Evolutionary conservation across 148 eudicot genomes (phyloP), one percentile per base, ranked within the genome.

Genomic region (Amaranthus hypochondriacus): DNA sequence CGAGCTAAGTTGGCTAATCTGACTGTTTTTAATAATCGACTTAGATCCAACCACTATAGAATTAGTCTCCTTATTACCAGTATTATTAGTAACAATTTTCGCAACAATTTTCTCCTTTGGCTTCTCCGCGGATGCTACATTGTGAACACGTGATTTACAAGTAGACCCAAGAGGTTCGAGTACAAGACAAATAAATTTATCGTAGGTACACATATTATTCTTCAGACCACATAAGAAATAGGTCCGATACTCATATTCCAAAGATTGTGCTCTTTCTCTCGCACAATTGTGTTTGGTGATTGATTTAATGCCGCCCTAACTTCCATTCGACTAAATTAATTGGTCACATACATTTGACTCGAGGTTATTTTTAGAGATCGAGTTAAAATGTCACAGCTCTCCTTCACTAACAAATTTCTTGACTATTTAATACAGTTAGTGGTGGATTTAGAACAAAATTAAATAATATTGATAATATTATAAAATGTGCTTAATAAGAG

Each of bases 241-340:
- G n/a, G 44, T 21, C 5, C 9, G 44, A 15, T 51, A 46, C n/a
- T 67, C 56, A 11, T 67, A 67, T 14, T 49, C 70, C 0, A 67
- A 18, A 18, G 84, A 76, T 84, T 83, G 78, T 84, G 87, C 44
- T 78, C 83, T 71, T 77, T 86, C 62, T 83, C 91, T 76, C 66
- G 84, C 75, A 62, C 77, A 70, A 46, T n/a, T n/a, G 60, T 58
- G 5, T 66, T 78, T 42, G 78, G 67, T 68, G 85, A 75, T 68
- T 82, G 87, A 49, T 71, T 73, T 54, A 81, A 60, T 69, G 86
- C 90, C 78, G 79, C 83, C 78, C 81, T 86, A 42, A 57, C 80
- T 64, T 85, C 94, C 13, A 72, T 76, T 53, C 55, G 71, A 72
- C 84, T 86, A 67, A 28, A 28, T 28, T 28, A 28, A 28, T 28